Evolutionary conservation across 345 rosid genomes (phyloP).

Genomic region (Brassica napus): Da-Ae NC_063446.1:56322501-56323000

Average conservation of each 20-base stretch:
- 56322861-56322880: not conserved
- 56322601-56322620: not conserved
- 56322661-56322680: not conserved
- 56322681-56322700: not conserved
- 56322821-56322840: not conserved
- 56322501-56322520: constrained; percentile 75
- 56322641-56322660: not conserved
- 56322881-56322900: not conserved
- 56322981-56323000: no score
- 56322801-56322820: not conserved
- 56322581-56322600: constrained; percentile 6
- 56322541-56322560: constrained; percentile 52
- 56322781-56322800: not conserved
- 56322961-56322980: no score
- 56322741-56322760: not conserved
- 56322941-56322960: no score
- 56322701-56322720: not conserved
- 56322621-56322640: not conserved
- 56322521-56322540: constrained; percentile 63
- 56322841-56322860: not conserved
- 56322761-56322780: not conserved
- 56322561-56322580: constrained; percentile 34
- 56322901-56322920: not conserved
- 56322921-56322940: no score
- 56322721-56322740: not conserved